These are phyloP conservation scores for Aureobasidium lini DNA, from an alignment of 2,329 filamentous ascomycete genomes.

Conservation along the genomic window DNA sequence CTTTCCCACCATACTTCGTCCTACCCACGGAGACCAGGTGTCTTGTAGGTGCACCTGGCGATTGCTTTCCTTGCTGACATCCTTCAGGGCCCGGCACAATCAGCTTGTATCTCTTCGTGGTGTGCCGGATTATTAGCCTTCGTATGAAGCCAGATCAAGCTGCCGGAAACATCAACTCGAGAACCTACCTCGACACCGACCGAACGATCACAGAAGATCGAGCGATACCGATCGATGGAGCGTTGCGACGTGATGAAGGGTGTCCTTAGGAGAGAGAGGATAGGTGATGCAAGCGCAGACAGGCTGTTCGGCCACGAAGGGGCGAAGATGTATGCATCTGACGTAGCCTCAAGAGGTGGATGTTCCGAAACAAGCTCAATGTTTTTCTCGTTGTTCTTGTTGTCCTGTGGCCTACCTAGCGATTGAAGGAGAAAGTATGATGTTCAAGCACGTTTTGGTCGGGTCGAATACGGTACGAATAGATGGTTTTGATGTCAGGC, in stretches of 20 bases:
- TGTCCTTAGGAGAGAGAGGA: not conserved
- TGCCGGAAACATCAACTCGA: not conserved
- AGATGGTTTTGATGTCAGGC: too few species aligned
- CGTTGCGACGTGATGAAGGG: not conserved
- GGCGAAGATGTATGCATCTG: not conserved
- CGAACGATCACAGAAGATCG: not conserved
- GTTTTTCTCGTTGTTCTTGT: too few species aligned
- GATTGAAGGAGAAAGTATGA: too few species aligned
- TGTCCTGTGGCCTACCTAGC: too few species aligned
- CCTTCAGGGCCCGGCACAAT: not conserved
- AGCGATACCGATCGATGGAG: not conserved
- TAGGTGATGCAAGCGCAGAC: not conserved
- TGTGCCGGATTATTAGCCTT: constrained; percentile 2
- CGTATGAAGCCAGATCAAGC: constrained; percentile 3
- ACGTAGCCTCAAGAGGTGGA: not conserved
- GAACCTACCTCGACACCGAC: not conserved
- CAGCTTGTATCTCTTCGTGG: constrained; percentile 4
- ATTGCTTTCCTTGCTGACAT: not conserved
- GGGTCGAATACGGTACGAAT: too few species aligned
- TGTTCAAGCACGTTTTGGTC: too few species aligned
- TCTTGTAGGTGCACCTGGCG: not conserved
- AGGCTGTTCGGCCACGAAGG: not conserved
- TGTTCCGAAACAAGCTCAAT: not conserved
- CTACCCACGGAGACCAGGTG: not conserved
- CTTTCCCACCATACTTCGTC: not conserved